phyloP scores from a whole-genome alignment of 1,284 basidiomycete species.

The Stereum hirsutum region DNA sequence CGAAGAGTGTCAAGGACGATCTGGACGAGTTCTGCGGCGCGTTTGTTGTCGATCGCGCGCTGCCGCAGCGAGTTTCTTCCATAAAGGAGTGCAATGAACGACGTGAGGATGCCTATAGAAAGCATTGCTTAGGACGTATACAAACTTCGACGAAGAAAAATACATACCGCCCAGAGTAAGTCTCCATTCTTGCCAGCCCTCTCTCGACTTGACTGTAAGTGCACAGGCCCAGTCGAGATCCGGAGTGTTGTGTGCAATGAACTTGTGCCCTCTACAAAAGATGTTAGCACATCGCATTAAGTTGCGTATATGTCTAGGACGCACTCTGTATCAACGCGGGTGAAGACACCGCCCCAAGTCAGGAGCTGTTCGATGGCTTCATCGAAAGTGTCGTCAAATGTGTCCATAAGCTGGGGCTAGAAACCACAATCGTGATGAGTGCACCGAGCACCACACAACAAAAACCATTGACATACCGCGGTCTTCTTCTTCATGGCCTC shows the following conservation, averaged over 20 bases:
- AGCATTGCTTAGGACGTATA: slow-evolving; percentile 6
- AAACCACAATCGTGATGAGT: slow-evolving; percentile 12
- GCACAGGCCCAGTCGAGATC: slow-evolving; percentile 67
- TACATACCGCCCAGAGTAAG: slow-evolving; percentile 55
- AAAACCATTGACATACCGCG: slow-evolving; percentile 28
- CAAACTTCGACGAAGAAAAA: slow-evolving; percentile 8
- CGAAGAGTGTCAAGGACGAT: slow-evolving; percentile 76
- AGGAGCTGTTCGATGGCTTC: slow-evolving; percentile 79
- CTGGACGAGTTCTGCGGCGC: slow-evolving; percentile 71
- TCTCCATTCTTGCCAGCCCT: slow-evolving; percentile 66
- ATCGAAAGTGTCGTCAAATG: slow-evolving; percentile 66
- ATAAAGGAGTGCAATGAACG: slow-evolving; percentile 16
- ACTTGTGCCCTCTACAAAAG: slow-evolving; percentile 54
- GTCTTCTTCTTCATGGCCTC: slow-evolving; percentile 47
- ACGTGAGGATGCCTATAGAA: slow-evolving; percentile 16
- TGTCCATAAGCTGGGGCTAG: slow-evolving; percentile 41
- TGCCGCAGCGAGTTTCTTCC: slow-evolving; percentile 33
- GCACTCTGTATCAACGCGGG: slow-evolving; percentile 63
- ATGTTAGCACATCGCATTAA: slow-evolving; percentile 8
- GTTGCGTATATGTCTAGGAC: no score
- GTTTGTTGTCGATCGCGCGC: slow-evolving; percentile 55
- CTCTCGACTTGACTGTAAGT: slow-evolving; percentile 58
- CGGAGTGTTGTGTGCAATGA: slow-evolving; percentile 69
- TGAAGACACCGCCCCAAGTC: slow-evolving; percentile 74
- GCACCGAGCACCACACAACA: slow-evolving; percentile 7